phyloP scores from a whole-genome alignment of 306 rosid species.

The Trifolium subterraneum region DNA sequence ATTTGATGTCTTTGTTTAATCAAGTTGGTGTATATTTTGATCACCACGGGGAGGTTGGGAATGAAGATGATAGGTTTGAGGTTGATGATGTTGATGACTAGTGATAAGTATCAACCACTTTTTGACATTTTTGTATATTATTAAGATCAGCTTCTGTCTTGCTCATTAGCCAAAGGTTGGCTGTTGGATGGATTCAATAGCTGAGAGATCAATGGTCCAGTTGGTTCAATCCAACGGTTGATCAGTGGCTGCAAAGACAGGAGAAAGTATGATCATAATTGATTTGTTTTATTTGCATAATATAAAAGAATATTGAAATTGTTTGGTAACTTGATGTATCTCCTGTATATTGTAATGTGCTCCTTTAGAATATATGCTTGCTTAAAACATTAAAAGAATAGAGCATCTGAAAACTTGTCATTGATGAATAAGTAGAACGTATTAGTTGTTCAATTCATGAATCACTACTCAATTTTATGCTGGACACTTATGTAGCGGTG shows the following conservation, averaged over 20 bases:
- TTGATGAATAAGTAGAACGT: neutral
- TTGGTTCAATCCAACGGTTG: neutral
- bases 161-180: neutral
- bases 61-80: slow-evolving; percentile 38
- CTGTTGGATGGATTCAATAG: neutral
- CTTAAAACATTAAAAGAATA: neutral
- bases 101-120: slow-evolving; percentile 20
- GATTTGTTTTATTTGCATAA: neutral
- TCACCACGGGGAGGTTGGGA: slow-evolving; percentile 38
- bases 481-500: neutral
- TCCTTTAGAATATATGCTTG: neutral
- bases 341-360: neutral
- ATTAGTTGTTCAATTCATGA: slow-evolving; percentile 4
- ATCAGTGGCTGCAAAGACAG: neutral
- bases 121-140: slow-evolving; percentile 12
- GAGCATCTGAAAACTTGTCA: neutral
- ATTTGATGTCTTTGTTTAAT: slow-evolving; percentile 70
- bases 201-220: neutral
- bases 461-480: neutral
- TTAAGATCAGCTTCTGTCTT: neutral
- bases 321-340: neutral
- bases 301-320: neutral
- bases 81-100: slow-evolving; percentile 38
- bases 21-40: slow-evolving; percentile 72
- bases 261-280: neutral